Evolutionary conservation across 768 basidiomycete species (phyloP).

Genomic region (Hygrophorus russula): DNA sequence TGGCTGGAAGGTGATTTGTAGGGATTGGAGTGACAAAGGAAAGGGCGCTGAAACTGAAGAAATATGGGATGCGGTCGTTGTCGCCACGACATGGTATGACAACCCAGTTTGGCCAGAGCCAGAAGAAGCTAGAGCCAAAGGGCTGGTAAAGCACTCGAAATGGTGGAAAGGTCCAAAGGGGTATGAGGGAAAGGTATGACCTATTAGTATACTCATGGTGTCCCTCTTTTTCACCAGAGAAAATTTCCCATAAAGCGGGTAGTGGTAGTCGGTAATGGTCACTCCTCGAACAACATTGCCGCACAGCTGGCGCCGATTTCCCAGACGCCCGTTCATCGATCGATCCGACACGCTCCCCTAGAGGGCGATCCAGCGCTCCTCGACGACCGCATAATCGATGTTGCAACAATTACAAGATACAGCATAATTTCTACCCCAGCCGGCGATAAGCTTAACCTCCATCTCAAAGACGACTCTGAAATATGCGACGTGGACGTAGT

Average conservation of each 20-base stretch:
- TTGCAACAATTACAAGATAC: too few species aligned
- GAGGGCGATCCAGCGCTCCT: slow-evolving; percentile 21
- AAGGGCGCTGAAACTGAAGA: slow-evolving; percentile 20
- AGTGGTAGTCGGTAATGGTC: slow-evolving; percentile 40
- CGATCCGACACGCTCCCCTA: slow-evolving; percentile 30
- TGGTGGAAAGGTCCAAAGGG: slow-evolving; percentile 27
- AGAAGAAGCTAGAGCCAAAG: slow-evolving; percentile 20
- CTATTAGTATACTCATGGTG: not conserved
- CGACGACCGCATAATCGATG: too few species aligned
- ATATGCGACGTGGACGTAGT: too few species aligned
- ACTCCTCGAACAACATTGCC: slow-evolving; percentile 42
- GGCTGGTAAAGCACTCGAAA: slow-evolving; percentile 28
- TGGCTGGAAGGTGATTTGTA: slow-evolving; percentile 29
- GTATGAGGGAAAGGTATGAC: slow-evolving; percentile 24
- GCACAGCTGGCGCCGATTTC: slow-evolving; percentile 30
- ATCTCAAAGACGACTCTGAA: too few species aligned
- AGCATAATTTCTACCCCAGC: not conserved
- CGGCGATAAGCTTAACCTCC: not conserved
- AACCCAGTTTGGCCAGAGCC: slow-evolving; percentile 31
- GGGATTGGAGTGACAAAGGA: slow-evolving; percentile 20
- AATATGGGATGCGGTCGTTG: slow-evolving; percentile 38
- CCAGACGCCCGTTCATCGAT: slow-evolving; percentile 32
- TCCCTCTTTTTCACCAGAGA: not conserved
- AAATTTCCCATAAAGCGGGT: slow-evolving; percentile 22
- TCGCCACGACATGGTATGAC: slow-evolving; percentile 36